Evolutionary conservation across 768 basidiomycete genomes (phyloP).

Genomic region (Coprinopsis cinerea): DNA sequence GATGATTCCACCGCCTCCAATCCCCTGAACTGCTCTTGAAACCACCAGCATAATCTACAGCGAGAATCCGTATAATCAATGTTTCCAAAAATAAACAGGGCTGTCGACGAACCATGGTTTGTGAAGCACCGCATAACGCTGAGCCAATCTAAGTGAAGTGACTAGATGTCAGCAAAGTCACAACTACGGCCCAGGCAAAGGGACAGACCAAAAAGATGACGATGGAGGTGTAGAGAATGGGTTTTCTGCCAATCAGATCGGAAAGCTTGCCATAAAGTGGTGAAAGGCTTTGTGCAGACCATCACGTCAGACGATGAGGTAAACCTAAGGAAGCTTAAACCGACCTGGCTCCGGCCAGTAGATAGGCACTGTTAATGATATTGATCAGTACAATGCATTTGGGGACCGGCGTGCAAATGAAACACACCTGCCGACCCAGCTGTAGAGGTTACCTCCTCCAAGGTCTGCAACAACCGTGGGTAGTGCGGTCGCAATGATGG

Average conservation of each 20-base stretch:
- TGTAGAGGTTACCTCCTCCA: slow-evolving; percentile 56
- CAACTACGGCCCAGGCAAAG: too few species aligned
- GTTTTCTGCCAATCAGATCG: slow-evolving; percentile 55
- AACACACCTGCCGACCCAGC: slow-evolving; percentile 67
- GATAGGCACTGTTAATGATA: slow-evolving; percentile 52
- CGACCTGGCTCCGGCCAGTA: slow-evolving; percentile 52
- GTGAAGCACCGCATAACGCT: slow-evolving; percentile 76
- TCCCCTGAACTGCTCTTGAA: slow-evolving; percentile 73
- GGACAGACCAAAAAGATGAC: slow-evolving; percentile 53
- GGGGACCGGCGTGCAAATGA: neutral
- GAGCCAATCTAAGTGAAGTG: slow-evolving; percentile 54
- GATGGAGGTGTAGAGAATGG: slow-evolving; percentile 62
- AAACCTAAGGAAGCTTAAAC: neutral
- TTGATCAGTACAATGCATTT: neutral
- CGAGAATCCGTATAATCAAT: neutral
- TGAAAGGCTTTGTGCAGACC: slow-evolving; percentile 35
- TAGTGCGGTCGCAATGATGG: slow-evolving; percentile 69
- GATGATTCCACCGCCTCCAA: slow-evolving; percentile 77
- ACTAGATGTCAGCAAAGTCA: too few species aligned
- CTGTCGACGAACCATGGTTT: slow-evolving; percentile 47
- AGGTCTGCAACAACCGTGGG: slow-evolving; percentile 67
- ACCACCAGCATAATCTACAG: slow-evolving; percentile 62
- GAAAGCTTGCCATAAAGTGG: slow-evolving; percentile 79
- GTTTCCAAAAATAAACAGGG: neutral
- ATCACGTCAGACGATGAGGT: slow-evolving; percentile 4